phyloP scores from a whole-genome alignment of 2,329 filamentous ascomycete genomes.

The Sclerotinia trifoliorum region DNA sequence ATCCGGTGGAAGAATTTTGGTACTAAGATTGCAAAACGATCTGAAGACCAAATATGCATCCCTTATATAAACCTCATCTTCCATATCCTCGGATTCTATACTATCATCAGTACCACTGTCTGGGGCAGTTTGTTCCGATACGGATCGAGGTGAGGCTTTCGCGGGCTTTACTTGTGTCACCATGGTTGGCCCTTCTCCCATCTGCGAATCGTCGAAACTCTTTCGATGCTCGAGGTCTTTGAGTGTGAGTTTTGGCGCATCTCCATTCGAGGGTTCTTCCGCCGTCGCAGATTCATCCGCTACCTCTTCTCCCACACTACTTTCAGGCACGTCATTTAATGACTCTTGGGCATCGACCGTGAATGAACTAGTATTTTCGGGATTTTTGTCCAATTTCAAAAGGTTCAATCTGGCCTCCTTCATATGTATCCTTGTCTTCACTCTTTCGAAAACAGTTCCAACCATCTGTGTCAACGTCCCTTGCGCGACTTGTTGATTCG shows the following conservation, averaged over 20 bases:
- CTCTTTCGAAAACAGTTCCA: conserved; percentile 93
- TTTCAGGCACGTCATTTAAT: conserved; percentile 30
- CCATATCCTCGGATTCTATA: conserved; percentile 61
- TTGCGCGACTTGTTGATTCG: conserved; percentile 96
- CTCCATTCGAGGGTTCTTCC: conserved; percentile 39
- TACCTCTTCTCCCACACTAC: conserved; percentile 34
- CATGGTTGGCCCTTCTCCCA: conserved; percentile 67
- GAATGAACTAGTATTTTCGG: conserved; percentile 37
- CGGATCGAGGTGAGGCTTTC: conserved; percentile 46
- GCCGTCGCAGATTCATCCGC: conserved; percentile 32
- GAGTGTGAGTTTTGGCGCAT: conserved; percentile 57
- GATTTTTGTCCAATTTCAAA: conserved; percentile 37
- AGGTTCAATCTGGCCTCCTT: conserved; percentile 73
- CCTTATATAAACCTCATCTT: conserved; percentile 95
- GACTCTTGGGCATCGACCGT: conserved; percentile 39
- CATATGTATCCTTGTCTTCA: conserved; percentile 80
- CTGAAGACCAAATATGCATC: conserved; percentile 97
- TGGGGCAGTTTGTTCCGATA: conserved; percentile 53
- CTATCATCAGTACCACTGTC: conserved; percentile 57
- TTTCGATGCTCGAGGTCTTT: conserved; percentile 67
- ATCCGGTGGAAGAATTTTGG: conserved; percentile 83
- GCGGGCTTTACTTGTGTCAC: conserved; percentile 58
- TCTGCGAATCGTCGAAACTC: conserved; percentile 63
- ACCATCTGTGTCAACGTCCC: conserved; percentile 98
- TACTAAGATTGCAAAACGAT: conserved; percentile 96